Evolutionary conservation across 345 rosid species (phyloP).

Genomic region (Syzygium aromaticum): DNA sequence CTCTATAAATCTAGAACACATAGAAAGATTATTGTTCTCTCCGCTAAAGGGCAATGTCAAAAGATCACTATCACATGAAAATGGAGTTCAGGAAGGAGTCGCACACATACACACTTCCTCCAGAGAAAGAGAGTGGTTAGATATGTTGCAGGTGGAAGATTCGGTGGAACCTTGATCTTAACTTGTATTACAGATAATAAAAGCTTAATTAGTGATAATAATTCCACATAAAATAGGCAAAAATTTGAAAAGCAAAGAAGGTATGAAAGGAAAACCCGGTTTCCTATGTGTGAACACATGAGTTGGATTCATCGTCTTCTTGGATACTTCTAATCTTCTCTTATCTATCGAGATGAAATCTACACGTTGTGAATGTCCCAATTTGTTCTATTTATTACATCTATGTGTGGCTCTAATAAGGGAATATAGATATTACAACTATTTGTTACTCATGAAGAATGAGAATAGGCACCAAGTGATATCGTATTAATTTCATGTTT

Average conservation of each 20-base stretch:
- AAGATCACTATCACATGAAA: neutral
- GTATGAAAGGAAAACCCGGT: neutral
- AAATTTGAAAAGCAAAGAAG: neutral
- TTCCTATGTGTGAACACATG: conserved; percentile 7
- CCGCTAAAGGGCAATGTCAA: neutral
- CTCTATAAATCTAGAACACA: neutral
- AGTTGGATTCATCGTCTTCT: neutral
- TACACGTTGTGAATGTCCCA: neutral
- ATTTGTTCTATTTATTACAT: neutral
- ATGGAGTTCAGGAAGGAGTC: neutral
- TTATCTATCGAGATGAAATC: neutral
- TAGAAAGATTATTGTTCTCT: neutral
- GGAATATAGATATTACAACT: neutral
- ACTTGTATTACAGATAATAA: conserved; percentile 5
- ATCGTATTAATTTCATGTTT: neutral
- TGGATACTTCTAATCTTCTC: neutral
- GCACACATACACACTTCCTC: conserved; percentile 1
- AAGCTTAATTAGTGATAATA: neutral
- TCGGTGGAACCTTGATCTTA: conserved; percentile 21
- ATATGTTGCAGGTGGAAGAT: conserved; percentile 5
- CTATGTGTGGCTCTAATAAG: neutral
- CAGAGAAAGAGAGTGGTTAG: conserved; percentile 24
- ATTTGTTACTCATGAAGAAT: neutral
- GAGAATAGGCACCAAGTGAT: neutral
- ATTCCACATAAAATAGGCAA: neutral